Conservation (phyloP, 2,329 filamentous ascomycete species). For the Daldinia sp. region DNA sequence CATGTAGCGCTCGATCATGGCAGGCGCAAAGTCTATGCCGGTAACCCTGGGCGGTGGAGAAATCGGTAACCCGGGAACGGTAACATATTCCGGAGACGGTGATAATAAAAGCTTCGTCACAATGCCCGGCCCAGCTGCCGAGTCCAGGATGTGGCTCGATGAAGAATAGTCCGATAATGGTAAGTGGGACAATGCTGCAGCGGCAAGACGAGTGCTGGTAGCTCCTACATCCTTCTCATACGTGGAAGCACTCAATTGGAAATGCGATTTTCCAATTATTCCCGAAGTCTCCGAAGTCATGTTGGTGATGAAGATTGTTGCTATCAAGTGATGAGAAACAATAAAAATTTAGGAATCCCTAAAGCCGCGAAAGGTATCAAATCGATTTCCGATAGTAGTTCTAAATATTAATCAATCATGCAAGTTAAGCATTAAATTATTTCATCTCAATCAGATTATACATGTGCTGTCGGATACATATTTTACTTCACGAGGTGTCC, state of each 20-base stretch:
- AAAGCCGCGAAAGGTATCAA: background rate
- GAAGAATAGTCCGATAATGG: slow-evolving; percentile 37
- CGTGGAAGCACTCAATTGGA: slow-evolving; percentile 18
- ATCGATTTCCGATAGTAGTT: background rate
- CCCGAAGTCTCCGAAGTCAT: background rate
- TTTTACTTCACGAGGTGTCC: background rate
- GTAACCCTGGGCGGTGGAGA: slow-evolving; percentile 32
- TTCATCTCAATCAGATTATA: background rate
- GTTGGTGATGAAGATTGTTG: background rate
- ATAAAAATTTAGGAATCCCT: background rate
- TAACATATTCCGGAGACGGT: slow-evolving; percentile 29
- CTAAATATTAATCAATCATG: background rate
- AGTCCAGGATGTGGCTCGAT: slow-evolving; percentile 40
- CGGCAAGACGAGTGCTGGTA: slow-evolving; percentile 36
- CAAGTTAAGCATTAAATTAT: background rate
- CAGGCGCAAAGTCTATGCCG: slow-evolving; percentile 35
- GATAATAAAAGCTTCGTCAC: slow-evolving; percentile 39
- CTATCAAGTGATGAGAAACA: background rate
- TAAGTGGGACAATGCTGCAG: slow-evolving; percentile 33
- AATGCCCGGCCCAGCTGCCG: slow-evolving; percentile 40
- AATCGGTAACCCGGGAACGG: slow-evolving; percentile 34
- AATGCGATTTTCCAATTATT: background rate
- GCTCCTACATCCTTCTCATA: slow-evolving; percentile 37
- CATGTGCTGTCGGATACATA: background rate
- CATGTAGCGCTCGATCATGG: slow-evolving; percentile 36